Evolutionary conservation across 2,329 filamentous ascomycete species (phyloP), one percentile per base, ranked within the genome.

Genomic region (Parasarocladium wereldwijsianum): DNA sequence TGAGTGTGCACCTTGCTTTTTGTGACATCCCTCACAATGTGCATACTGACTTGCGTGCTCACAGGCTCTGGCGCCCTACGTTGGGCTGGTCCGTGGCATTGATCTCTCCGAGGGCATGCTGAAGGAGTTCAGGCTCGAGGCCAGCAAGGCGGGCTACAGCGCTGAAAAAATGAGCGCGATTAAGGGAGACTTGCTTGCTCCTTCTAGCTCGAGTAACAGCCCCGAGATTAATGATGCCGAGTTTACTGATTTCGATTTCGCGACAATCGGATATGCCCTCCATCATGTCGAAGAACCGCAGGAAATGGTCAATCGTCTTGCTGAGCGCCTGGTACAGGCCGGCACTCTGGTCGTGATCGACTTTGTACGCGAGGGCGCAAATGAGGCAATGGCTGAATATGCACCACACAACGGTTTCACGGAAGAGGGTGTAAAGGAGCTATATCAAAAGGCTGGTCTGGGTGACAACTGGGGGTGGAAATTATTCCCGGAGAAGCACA

Each of bases 241-340:
- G 19, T 44, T 43, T 25, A 32, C 33, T 30, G 26, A 34, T 11
- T 55, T 55, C 26, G 53, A 54, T 28, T 30, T 50, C 5, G 39
- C 43, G 5, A 42, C 49, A 17, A 54, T 54, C 32, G 46, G 43
- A 9, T 43, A 54, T 43, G 49, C 53, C 0, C 46, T 56, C 1
- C 52, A 56, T 23, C 52, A 56, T 23, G 41, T 56, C 7, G 37
- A 44, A 4, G 40, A 54, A 18, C 38, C 42, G 0, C 35, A 38
- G 1, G 29, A 24, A 2, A 48, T 53, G 42, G 32, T 55, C 3
- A 12, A 24, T 1, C 41, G 38, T 6, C 44, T 56, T 2, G 36
- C 44, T 2, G 40, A 43, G 13, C 34, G 49, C 4, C 36, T 56
- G 3, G 34, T 33, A 8, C 38, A 40, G 1, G 50, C 47, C 1